Percentiles rank a stretch among this genome's conserved stretches.
Evolutionary conservation across 1,284 basidiomycete species (phyloP).

Genomic region (Thelephora terrestris): DNA sequence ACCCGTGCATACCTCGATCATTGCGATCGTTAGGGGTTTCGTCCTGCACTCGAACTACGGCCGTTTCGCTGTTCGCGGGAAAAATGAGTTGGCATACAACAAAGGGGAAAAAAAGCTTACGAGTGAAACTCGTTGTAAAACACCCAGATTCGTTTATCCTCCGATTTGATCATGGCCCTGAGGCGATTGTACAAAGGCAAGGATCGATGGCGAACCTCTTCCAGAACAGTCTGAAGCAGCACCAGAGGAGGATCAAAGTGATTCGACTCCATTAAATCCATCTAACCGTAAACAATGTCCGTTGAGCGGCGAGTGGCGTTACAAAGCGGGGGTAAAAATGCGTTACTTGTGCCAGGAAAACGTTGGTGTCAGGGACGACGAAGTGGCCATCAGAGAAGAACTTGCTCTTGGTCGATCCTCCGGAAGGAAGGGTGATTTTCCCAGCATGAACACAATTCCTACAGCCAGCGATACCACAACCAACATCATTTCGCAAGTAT

Average conservation of each 20-base stretch:
- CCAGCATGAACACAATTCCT: conserved; percentile 39
- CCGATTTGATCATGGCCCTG: conserved; percentile 70
- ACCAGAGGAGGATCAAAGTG: conserved; percentile 75
- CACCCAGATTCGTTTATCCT: conserved; percentile 75
- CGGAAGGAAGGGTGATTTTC: conserved; percentile 30
- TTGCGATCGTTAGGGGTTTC: conserved; percentile 90
- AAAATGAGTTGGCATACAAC: conserved; percentile 10
- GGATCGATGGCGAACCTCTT: conserved; percentile 93
- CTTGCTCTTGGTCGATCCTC: conserved; percentile 33
- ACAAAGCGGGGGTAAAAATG: not conserved
- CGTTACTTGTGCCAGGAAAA: conserved; percentile 82
- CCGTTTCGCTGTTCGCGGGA: conserved; percentile 52
- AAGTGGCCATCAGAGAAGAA: conserved; percentile 64
- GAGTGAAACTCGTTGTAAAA: conserved; percentile 90
- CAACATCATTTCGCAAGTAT: conserved; percentile 89
- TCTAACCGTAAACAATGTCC: conserved; percentile 36
- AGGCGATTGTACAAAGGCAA: conserved; percentile 90
- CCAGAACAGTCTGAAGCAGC: conserved; percentile 89
- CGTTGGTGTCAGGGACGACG: conserved; percentile 91
- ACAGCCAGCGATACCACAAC: conserved; percentile 80
- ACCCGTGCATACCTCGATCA: conserved; percentile 59
- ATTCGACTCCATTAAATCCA: conserved; percentile 81
- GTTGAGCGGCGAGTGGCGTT: conserved; percentile 3
- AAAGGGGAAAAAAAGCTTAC: conserved; percentile 32
- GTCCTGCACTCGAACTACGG: conserved; percentile 57